Evolutionary conservation across 2,329 filamentous ascomycete species (phyloP).

Genomic region (Paramyrothecium roridum): DNA sequence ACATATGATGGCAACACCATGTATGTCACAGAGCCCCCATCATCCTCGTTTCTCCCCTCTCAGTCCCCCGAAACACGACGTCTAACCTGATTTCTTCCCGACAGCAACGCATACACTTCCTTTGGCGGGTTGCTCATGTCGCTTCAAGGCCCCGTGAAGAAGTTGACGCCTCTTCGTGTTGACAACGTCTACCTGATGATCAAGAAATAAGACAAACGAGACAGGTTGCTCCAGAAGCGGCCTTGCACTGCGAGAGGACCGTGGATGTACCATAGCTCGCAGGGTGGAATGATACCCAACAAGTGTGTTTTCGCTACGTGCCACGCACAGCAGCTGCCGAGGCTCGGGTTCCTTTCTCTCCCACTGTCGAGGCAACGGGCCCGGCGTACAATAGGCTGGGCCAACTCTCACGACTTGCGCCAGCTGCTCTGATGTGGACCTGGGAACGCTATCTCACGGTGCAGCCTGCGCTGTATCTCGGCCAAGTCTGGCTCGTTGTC

Average conservation of each 20-base stretch:
- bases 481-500: constrained; percentile 78
- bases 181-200: constrained; percentile 91
- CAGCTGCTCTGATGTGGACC: constrained; percentile 52
- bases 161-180: constrained; percentile 85
- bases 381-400: too few relatives aligned
- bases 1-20: constrained; percentile 76
- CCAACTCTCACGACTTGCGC: constrained; percentile 10
- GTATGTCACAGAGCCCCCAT: too few relatives aligned
- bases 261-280: background rate
- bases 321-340: too few relatives aligned
- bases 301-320: background rate
- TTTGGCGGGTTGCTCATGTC: constrained; percentile 91
- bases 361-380: too few relatives aligned
- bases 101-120: constrained; percentile 87
- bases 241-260: background rate
- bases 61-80: background rate
- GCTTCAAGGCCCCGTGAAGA: constrained; percentile 92
- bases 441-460: constrained; percentile 78
- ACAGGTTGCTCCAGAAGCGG: background rate
- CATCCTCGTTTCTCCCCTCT: background rate
- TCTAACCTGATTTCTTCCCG: constrained; percentile 3
- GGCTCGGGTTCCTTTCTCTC: too few relatives aligned
- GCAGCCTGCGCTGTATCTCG: constrained; percentile 72
- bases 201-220: constrained; percentile 67
- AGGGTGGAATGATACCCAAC: background rate